Evolutionary conservation across 139 green algal genomes (phyloP).

Genomic region (Pleodorina starrii): DNA sequence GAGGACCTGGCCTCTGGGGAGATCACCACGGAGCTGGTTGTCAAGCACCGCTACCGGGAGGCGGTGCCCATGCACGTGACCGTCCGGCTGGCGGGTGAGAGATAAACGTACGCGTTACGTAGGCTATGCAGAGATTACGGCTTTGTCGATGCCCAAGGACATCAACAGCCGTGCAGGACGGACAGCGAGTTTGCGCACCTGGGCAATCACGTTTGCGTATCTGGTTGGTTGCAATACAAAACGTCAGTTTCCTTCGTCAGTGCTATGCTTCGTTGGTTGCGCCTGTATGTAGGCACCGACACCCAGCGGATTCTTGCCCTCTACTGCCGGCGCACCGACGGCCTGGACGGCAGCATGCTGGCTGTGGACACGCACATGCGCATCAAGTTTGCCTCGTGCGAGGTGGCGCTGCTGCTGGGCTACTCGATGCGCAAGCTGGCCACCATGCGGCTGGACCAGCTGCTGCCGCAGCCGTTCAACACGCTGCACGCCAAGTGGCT

Average conservation of each 20-base stretch:
- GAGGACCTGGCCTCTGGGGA: background rate
- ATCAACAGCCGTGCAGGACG: no score
- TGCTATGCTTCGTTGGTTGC: no score
- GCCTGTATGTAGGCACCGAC: conserved; percentile 27
- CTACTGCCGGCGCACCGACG: conserved; percentile 28
- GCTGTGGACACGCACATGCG: conserved; percentile 49
- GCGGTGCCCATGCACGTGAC: conserved; percentile 1
- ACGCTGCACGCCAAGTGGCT: conserved; percentile 63
- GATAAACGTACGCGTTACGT: no score
- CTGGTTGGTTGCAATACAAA: no score
- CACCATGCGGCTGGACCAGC: conserved; percentile 43
- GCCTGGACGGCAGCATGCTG: conserved; percentile 35
- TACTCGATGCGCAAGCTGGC: conserved; percentile 42
- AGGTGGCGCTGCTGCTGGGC: conserved; percentile 48
- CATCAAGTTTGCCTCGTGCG: conserved; percentile 49
- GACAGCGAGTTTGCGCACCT: no score
- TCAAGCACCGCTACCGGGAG: conserved; percentile 33
- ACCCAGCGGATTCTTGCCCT: conserved; percentile 51
- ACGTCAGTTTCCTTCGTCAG: no score
- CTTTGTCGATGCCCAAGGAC: no score
- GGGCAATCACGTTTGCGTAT: no score
- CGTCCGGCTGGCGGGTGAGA: conserved; percentile 24
- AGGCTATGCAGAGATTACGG: no score
- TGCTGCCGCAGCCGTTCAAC: conserved; percentile 59
- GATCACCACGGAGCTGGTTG: background rate